Evolutionary conservation across 495 filamentous ascomycete genomes (phyloP), one percentile per base, ranked within the genome.

Genomic region (Penicillium paradoxum): DNA sequence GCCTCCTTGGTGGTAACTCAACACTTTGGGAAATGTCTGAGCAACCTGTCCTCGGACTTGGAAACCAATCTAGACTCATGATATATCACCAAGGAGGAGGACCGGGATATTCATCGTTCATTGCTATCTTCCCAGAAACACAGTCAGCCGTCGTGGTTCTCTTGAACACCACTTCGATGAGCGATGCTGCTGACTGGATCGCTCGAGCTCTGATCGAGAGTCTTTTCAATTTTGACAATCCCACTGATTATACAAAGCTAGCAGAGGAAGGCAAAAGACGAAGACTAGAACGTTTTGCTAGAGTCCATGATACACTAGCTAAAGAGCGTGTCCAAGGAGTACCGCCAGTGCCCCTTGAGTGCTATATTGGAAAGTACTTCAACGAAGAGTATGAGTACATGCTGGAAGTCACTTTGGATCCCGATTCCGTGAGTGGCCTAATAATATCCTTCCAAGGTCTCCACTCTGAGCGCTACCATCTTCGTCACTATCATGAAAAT

Each of bases 41-140:
- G 15, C 38, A 27, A 38, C 48, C 48, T 29, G 14, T 43, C 17
- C 18, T 51, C 9, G 48, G 48, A 4, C 17, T 6, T 27, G 36
- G 48, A 17, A 19, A 29, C 8, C 14, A 29, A 18, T 29, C 36
- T 19, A n/a, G 38, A n/a, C 48, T 51, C 6, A 51, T 51, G 36
- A 43, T 51, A 1, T 51, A 51, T 33, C 48, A 51, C 2, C 48
- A 51, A 51, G 48, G 48, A 2, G 37, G n/a, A 40, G 27, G 17
- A 0, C 36, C 27, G 1, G 48, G 48, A 10, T 51, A 51, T 14
- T 51, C 22, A 18, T 51, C 48, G 0, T 51, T 51, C 38, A 37
- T 42, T 27, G 48, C 48, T 40, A n/a, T 51, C 3, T 51, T 51
- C 22, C 48, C 48, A 11, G 48, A 51, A 18, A 51, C 48, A 3